Base-by-base conservation (phyloP, 768 basidiomycete species). In the Suillus ampliporus region DNA sequence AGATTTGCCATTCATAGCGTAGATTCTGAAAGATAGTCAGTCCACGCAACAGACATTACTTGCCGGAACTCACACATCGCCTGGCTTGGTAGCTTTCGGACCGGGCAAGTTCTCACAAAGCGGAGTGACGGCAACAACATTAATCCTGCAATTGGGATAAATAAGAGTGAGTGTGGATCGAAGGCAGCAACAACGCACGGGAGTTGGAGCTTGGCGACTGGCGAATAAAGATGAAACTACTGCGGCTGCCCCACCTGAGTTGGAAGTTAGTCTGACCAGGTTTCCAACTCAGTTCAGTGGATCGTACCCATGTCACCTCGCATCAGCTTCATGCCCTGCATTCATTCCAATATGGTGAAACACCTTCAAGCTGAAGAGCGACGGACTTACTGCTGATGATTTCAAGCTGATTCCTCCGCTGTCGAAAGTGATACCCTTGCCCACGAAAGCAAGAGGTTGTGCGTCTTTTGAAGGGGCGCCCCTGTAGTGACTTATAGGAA, bases 361-460 rank as follows among this genome's bases (percentile, higher is more conserved):
- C 37, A 47, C 11, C 5, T 21, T 19, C 4, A 37, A 19, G 2
- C 26, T 48, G 6, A 21, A 56, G 21, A 47, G 57, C 58, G 47
- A 46, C 5, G 10, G 8, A 80, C 85, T 68, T 64, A 88, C 91
- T 38, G 82, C 82, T 37, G 82, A 71, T n/a, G 91, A 86, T 76
- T 95, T 95, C 74, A 95, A 77, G 63, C 89, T 90, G 74, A 94
- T 94, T 67, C 92, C 92, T 81, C 93, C 93, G 3, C 88, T 87
- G 74, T 96, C 93, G 66, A 95, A 95, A 17, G 93, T 94, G 71
- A 95, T 89, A 64, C 94, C 94, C 73, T 95, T 95, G 37, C 94
- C 94, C 38, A 95, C 91, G 63, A 93, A 82, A 3, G 86, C 89
- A 15, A 92, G 79, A 4, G 92, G 92, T 58, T 80, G 80, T 0